Evolutionary conservation across 306 rosid species (phyloP).

Genomic region (Astragalus membranaceus): DNA sequence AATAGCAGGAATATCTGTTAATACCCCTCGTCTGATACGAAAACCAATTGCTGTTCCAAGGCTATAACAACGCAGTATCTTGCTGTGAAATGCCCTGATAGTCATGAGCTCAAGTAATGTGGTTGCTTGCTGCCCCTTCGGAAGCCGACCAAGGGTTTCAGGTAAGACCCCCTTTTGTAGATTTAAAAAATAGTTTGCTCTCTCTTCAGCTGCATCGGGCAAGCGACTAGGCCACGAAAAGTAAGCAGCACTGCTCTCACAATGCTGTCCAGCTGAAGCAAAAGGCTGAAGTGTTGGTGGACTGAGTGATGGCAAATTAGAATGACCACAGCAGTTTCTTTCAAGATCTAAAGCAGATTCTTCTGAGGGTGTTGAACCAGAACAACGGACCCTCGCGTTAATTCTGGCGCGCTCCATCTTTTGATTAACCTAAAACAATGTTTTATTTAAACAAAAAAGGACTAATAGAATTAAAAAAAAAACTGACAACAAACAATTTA

Average conservation of each 20-base stretch:
- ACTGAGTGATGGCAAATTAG: slow-evolving; percentile 83
- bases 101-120: slow-evolving; percentile 98
- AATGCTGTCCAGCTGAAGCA: slow-evolving; percentile 96
- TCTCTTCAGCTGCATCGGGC: slow-evolving; percentile 81
- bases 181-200: slow-evolving; percentile 87
- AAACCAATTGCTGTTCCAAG: slow-evolving; percentile 98
- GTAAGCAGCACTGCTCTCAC: slow-evolving; percentile 90
- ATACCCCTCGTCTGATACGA: slow-evolving; percentile 78
- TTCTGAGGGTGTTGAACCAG: slow-evolving; percentile 87
- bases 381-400: slow-evolving; percentile 54
- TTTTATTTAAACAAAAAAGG: neutral
- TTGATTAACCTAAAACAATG: slow-evolving; percentile 29
- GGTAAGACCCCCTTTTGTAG: slow-evolving; percentile 94
- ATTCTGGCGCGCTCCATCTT: slow-evolving; percentile 68
- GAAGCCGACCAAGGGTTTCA: slow-evolving; percentile 71
- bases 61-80: slow-evolving; percentile 96
- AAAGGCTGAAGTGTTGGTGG: slow-evolving; percentile 83
- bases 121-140: slow-evolving; percentile 94
- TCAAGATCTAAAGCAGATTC: slow-evolving; percentile 96
- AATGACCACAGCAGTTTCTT: slow-evolving; percentile 82
- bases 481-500: neutral
- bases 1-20: slow-evolving; percentile 94
- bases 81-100: slow-evolving; percentile 98
- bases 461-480: neutral
- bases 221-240: slow-evolving; percentile 98